These are phyloP conservation scores for Ocimum tenuiflorum DNA, from an alignment of 257 asterid species.

Conservation along the genomic window DNA sequence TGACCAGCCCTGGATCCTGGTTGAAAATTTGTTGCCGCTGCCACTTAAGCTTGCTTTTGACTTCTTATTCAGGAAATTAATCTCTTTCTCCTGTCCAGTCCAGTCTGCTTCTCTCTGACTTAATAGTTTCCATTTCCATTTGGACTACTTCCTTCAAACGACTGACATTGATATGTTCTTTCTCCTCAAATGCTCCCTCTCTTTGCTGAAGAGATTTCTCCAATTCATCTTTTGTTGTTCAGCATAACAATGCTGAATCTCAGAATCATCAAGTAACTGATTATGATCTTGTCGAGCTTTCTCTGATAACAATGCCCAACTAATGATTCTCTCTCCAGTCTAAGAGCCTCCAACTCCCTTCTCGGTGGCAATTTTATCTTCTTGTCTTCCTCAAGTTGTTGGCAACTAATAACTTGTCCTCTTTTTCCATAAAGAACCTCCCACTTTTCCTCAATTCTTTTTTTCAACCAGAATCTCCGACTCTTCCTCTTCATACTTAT, in stretches of 20 bases:
- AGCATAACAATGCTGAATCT: conserved; percentile 48
- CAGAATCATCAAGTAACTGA: conserved; percentile 48
- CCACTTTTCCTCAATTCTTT: conserved; percentile 78
- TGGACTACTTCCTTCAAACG: conserved; percentile 38
- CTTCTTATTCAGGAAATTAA: conserved; percentile 43
- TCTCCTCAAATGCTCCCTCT: conserved; percentile 46
- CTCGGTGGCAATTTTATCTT: conserved; percentile 46
- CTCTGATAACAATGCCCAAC: conserved; percentile 44
- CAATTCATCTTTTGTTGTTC: conserved; percentile 53
- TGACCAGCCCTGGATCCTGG: background rate
- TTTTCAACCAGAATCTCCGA: no score
- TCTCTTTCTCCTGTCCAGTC: conserved; percentile 61
- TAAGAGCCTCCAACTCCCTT: conserved; percentile 64
- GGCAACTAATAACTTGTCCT: conserved; percentile 32
- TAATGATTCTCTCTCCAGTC: conserved; percentile 61
- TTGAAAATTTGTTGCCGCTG: conserved; percentile 44
- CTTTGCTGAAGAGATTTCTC: conserved; percentile 44
- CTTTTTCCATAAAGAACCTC: conserved; percentile 69
- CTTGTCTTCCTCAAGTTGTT: conserved; percentile 51
- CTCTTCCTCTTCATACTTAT: conserved; percentile 56
- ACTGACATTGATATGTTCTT: conserved; percentile 29
- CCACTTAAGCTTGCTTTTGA: conserved; percentile 51
- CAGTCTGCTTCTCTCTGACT: conserved; percentile 36
- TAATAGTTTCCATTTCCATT: conserved; percentile 40
- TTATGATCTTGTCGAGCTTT: conserved; percentile 38